Base-by-base conservation (phyloP, 179 eudicot genomes). In the Spinacia oleracea region DNA sequence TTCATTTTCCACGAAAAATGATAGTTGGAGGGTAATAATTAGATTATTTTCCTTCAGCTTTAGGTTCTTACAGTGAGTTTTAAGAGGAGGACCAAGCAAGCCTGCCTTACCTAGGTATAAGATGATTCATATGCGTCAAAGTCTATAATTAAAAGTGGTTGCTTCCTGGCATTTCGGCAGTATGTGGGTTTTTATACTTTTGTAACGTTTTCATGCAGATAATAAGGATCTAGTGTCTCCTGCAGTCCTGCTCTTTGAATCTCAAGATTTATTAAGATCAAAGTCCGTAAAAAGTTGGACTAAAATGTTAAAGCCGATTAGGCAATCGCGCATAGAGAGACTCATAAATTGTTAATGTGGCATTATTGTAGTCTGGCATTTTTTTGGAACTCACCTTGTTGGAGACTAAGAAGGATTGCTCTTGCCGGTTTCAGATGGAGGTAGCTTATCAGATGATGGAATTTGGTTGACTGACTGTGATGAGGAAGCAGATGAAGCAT, bases 401-500 rank as follows among this genome's bases (percentile, higher is more conserved):
- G 56, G 56, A 46, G 23, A 4, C 73, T 66, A 16, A 32, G 42
- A 16, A 27, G n/a, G 15, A 43, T 70, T 38, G 6, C 3, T 40
- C 38, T 68, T 72, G 18, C 50, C 64, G 53, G 25, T 77, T 70
- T 65, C 85, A 86, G 87, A 85, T 66, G 76, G 66, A 40, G 85
- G 75, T 77, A 77, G 74, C 67, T 66, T 75, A 45, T 79, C 83
- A 74, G 89, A 85, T 42, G 91, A 93, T 77, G 90, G 75, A 74
- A 86, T 84, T 55, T 83, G 87, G 72, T 84, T 84, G 83, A 85
- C 84, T 51, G 86, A 79, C 83, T 84, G 83, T 69, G 85, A 81
- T 76, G 92, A 85, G 9, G 85, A 85, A 74, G 65, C 43, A 72
- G 83, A 76, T 78, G 82, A 77, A 77, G 81, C 83, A 66, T 81